These are phyloP conservation scores for Ulvella scutata DNA, from an alignment of 139 green algal species.

Conservation along the genomic window DNA sequence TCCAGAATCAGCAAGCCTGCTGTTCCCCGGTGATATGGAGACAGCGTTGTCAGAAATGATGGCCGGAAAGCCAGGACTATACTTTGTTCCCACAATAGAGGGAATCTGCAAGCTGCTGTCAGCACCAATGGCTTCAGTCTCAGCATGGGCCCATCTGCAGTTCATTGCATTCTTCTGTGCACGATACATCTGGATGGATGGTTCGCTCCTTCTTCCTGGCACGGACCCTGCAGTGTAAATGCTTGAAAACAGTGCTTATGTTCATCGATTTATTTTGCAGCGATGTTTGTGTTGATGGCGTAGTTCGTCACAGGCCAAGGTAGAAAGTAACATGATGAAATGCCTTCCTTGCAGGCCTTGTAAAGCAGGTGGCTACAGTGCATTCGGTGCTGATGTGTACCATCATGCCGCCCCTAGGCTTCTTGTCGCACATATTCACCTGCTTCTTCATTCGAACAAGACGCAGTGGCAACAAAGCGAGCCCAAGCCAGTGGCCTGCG, in stretches of 20 bases:
- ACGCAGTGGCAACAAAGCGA: background rate
- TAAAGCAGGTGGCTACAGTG: conserved; percentile 6
- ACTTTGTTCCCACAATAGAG: background rate
- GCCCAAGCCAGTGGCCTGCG: background rate
- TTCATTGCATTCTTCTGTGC: background rate
- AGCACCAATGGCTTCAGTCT: background rate
- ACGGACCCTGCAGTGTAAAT: background rate
- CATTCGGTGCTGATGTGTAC: conserved; percentile 28
- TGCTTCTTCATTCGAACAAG: background rate
- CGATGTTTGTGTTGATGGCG: background rate
- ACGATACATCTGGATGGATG: background rate
- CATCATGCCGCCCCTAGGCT: conserved; percentile 21
- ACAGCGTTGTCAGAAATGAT: background rate
- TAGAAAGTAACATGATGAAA: background rate
- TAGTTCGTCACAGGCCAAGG: background rate
- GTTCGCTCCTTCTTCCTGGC: background rate
- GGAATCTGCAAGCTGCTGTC: background rate
- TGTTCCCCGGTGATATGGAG: background rate
- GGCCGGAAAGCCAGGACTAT: background rate
- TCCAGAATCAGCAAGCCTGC: background rate
- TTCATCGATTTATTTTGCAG: background rate
- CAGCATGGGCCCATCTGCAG: background rate
- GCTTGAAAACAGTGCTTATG: background rate
- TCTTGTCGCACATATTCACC: conserved; percentile 20
- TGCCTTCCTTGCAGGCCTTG: conserved; percentile 13